phyloP scores from a whole-genome alignment of 441 rosid genomes.

The Gossypium gossypioides region DNA sequence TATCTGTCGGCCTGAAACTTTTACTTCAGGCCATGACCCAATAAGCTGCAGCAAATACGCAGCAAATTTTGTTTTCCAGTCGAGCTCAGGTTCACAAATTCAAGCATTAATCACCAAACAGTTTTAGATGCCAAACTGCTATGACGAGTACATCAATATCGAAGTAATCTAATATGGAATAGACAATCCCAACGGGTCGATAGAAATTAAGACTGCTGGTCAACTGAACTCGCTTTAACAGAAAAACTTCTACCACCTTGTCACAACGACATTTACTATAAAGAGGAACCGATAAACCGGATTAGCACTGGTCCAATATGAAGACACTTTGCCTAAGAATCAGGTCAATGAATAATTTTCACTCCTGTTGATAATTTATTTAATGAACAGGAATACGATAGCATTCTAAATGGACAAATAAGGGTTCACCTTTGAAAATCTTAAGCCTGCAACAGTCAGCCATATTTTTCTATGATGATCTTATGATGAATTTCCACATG shows the following conservation, averaged over 20 bases:
- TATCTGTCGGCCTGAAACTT: neutral
- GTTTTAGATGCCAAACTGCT: neutral
- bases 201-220: neutral
- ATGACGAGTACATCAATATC: neutral
- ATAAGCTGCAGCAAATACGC: neutral
- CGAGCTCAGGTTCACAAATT: neutral
- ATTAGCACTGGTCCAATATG: neutral
- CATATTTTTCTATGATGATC: neutral
- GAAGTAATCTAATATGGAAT: neutral
- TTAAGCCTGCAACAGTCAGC: neutral
- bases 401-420: neutral
- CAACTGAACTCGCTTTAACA: neutral
- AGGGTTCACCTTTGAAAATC: neutral
- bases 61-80: neutral
- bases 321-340: neutral
- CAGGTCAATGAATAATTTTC: neutral
- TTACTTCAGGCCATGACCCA: neutral
- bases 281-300: neutral
- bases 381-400: neutral
- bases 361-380: neutral
- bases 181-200: neutral
- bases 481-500: neutral
- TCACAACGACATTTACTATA: neutral
- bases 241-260: neutral
- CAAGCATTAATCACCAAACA: neutral